A percentile compares a stretch with the other conserved stretches of the same genome.
These are phyloP conservation scores for Trichophyton schoenleinii DNA, from an alignment of 2,329 filamentous ascomycete species.

Conservation along the genomic window DNA sequence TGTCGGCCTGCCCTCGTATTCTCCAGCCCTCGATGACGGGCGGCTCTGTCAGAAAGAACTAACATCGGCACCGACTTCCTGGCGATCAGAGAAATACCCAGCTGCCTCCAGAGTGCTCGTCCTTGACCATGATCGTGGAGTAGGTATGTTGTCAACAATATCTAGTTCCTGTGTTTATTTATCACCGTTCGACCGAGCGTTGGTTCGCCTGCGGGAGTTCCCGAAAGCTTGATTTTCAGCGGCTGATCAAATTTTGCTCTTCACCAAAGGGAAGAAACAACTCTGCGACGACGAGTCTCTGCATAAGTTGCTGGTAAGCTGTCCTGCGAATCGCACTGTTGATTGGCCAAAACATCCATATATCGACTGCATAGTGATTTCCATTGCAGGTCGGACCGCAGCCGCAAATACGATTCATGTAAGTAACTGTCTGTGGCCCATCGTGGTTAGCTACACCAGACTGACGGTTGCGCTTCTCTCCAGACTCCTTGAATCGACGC, in stretches of 20 bases:
- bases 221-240: conserved; percentile 8
- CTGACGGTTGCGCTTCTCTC: not conserved
- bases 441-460: not conserved
- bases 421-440: not conserved
- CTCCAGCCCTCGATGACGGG: conserved; percentile 9
- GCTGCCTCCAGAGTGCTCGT: conserved; percentile 6
- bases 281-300: conserved; percentile 8
- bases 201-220: conserved; percentile 4
- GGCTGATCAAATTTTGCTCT: not conserved
- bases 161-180: not conserved
- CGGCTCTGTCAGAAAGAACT: conserved; percentile 9
- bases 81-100: conserved; percentile 10
- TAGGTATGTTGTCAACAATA: conserved; percentile 5
- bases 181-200: not conserved
- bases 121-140: conserved; percentile 7
- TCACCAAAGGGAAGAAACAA: conserved; percentile 4
- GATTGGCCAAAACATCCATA: not conserved
- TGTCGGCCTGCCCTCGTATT: conserved; percentile 9
- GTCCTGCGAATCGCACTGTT: not conserved
- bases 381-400: conserved; percentile 6
- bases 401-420: conserved; percentile 10
- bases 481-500: conserved; percentile 10
- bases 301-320: conserved; percentile 5
- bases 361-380: not conserved
- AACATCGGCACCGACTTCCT: conserved; percentile 7